Conservation (phyloP, 805 yeast species). For the Vanderwaltozyma verrucispora region DNA sequence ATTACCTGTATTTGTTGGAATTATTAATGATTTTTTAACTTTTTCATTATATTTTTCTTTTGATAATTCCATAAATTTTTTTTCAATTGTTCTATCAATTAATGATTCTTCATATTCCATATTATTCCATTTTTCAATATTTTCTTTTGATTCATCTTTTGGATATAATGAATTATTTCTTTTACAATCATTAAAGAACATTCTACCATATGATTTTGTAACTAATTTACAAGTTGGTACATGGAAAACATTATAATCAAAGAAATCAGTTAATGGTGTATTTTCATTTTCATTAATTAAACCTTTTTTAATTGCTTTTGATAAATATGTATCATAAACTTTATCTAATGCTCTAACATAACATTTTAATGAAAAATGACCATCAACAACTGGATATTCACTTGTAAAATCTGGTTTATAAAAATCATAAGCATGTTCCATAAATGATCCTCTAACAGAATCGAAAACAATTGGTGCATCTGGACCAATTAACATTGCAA, state of each 20-base stretch:
- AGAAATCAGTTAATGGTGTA: conserved; percentile 57
- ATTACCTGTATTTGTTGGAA: conserved; percentile 96
- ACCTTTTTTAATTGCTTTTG: conserved; percentile 53
- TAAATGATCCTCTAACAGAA: conserved; percentile 76
- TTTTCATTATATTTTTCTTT: conserved; percentile 57
- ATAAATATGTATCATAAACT: conserved; percentile 73
- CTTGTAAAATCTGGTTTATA: conserved; percentile 95
- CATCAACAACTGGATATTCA: conserved; percentile 96
- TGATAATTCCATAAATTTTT: conserved; percentile 68
- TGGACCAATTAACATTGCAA: conserved; percentile 91
- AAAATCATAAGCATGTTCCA: conserved; percentile 97
- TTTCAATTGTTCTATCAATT: conserved; percentile 72
- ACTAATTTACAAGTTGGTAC: conserved; percentile 97
- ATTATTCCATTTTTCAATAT: background rate
- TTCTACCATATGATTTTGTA: conserved; percentile 83
- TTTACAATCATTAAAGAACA: conserved; percentile 78
- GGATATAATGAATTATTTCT: conserved; percentile 58
- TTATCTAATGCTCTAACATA: conserved; percentile 88
- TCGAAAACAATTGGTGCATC: conserved; percentile 96
- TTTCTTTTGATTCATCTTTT: conserved; percentile 6
- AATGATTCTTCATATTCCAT: conserved; percentile 64
- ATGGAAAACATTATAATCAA: conserved; percentile 94
- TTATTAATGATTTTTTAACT: conserved; percentile 69
- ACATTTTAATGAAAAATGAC: conserved; percentile 89
- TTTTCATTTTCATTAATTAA: conserved; percentile 36